A percentile compares a stretch with the other conserved stretches of the same genome.
These are phyloP conservation scores for Erigeron canadensis DNA, from an alignment of 129 eudicot genomes.

Conservation along the genomic window DNA sequence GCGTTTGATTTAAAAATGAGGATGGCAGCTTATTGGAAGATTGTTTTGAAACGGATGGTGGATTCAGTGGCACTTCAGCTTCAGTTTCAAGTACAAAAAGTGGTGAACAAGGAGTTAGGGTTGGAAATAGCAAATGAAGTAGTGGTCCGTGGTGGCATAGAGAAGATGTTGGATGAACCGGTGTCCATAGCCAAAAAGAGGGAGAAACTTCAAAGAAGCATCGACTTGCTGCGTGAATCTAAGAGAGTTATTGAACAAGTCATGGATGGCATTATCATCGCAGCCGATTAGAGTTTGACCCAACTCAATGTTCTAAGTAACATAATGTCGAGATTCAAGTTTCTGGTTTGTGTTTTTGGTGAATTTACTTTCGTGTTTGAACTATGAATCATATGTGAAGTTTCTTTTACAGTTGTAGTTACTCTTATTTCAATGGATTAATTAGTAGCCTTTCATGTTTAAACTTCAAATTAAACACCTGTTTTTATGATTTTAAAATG, in stretches of 20 bases:
- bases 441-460: no score
- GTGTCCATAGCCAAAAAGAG: constrained; percentile 13
- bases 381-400: no score
- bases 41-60: constrained; percentile 24
- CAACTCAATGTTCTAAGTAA: no score
- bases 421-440: no score
- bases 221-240: constrained; percentile 22
- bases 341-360: background rate
- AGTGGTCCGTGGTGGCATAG: constrained; percentile 19
- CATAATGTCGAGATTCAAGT: background rate
- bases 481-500: no score
- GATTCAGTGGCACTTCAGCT: constrained; percentile 27
- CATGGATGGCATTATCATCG: constrained; percentile 8
- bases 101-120: constrained; percentile 13
- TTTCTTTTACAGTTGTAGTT: no score
- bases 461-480: no score
- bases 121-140: constrained; percentile 20
- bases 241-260: constrained; percentile 17
- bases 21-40: background rate
- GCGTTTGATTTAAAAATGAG: constrained; percentile 38
- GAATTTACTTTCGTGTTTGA: background rate
- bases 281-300: background rate
- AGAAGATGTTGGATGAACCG: constrained; percentile 31
- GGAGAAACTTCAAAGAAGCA: constrained; percentile 27
- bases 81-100: constrained; percentile 3